Evolutionary conservation across 2,329 filamentous ascomycete genomes (phyloP).

Genomic region (Rhinocladiella mackenziei): DNA sequence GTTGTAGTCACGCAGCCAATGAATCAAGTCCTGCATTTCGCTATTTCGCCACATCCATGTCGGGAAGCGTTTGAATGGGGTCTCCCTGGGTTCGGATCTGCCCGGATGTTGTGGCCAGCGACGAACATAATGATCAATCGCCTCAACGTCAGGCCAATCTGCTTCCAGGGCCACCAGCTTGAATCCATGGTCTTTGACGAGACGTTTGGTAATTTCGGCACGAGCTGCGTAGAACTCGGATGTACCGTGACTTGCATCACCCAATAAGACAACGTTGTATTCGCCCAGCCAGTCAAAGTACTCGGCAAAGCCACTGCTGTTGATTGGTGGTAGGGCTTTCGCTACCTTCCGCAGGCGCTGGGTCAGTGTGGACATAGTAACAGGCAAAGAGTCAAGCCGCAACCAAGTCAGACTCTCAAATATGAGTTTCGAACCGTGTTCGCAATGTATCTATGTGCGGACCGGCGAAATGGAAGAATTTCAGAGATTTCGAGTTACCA

Average conservation of each 20-base stretch:
- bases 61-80: conserved; percentile 50
- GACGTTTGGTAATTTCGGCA: conserved; percentile 49
- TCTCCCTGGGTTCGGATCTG: conserved; percentile 29
- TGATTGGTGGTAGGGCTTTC: conserved; percentile 9
- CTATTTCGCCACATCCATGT: conserved; percentile 56
- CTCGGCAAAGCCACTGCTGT: conserved; percentile 3
- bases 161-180: conserved; percentile 51
- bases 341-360: conserved; percentile 4
- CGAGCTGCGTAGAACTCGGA: conserved; percentile 54
- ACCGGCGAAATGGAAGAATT: no score
- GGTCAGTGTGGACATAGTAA: conserved; percentile 1
- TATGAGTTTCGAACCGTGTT: no score
- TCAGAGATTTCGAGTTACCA: no score
- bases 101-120: conserved; percentile 36
- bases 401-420: no score
- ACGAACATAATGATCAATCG: conserved; percentile 50
- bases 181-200: conserved; percentile 50
- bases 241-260: conserved; percentile 46
- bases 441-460: no score
- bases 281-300: conserved; percentile 13
- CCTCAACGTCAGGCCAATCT: conserved; percentile 54
- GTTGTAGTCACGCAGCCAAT: conserved; percentile 50
- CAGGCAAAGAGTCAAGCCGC: no score
- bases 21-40: conserved; percentile 49
- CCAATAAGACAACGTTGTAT: conserved; percentile 7